Percentiles rank a stretch among this genome's conserved stretches.
phyloP scores from a whole-genome alignment of 2,329 filamentous ascomycete species.

The Pleoardoris graminearum region DNA sequence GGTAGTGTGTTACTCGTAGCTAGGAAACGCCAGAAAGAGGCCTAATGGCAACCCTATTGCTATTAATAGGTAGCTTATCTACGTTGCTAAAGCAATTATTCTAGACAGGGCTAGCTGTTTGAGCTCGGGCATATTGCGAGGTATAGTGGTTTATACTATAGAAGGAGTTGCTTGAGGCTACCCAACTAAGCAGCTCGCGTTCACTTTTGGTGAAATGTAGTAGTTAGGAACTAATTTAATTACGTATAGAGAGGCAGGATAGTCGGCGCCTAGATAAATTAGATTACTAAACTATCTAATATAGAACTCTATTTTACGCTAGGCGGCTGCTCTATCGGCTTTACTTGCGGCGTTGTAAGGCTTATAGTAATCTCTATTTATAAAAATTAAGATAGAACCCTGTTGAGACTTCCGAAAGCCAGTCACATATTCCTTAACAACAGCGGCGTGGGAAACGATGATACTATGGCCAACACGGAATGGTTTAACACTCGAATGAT shows the following conservation, averaged over 20 bases:
- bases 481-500: conserved; percentile 8
- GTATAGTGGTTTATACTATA: conserved; percentile 50
- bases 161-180: conserved; percentile 11
- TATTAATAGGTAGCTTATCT: neutral
- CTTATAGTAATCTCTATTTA: neutral
- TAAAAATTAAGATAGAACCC: conserved; percentile 21
- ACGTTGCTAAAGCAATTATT: neutral
- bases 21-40: neutral
- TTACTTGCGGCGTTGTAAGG: neutral
- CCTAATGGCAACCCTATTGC: neutral
- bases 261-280: conserved; percentile 36
- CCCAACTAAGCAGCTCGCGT: conserved; percentile 35
- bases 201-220: conserved; percentile 46
- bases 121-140: neutral
- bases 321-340: neutral
- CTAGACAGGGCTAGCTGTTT: neutral
- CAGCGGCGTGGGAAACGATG: conserved; percentile 54
- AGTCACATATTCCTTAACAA: conserved; percentile 24
- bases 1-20: neutral
- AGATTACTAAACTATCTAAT: conserved; percentile 48
- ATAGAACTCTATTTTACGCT: conserved; percentile 32
- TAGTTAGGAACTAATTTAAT: conserved; percentile 35
- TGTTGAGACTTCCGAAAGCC: conserved; percentile 23
- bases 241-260: conserved; percentile 26
- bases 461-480: conserved; percentile 1